Evolutionary conservation across 106 monocot genomes (phyloP), one percentile per base, ranked within the genome.

Genomic region (Allium cepa): DNA sequence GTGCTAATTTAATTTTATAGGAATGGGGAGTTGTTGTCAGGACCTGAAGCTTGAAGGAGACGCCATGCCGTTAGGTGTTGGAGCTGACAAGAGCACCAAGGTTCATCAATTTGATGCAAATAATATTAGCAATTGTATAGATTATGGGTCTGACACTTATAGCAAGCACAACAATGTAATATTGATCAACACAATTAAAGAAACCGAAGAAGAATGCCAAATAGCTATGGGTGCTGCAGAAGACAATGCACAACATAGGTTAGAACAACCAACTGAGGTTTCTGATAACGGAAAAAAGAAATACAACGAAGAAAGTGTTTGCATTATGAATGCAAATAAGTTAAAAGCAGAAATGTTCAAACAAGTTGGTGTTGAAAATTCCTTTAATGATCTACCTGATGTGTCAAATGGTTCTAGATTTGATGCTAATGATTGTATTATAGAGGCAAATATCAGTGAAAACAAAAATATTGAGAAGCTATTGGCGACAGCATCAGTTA

Each of bases 41-140:
- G 66, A 72, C 66, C 57, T 7, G 53, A 59, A 46, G 58, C 59
- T 71, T 46, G 72, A 49, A 59, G 65, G 66, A 10, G 77, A 65
- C 7, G 47, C 62, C 60, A 18, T 58, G n/a, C 49, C 18, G 14
- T 58, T 50, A 12, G 27, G 46, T 45, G 27, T 22, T 46, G 27
- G 46, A 2, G 61, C 26, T 26, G 48, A 61, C 62, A 53, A 56
- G 13, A 36, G 45, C 47, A 22, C 26, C 10, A 46, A 55, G 49
- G 53, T 47, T 60, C 45, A 27, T 8, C 49, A 22, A 15, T 56
- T 48, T n/a, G 28, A 57, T n/a, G 65, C 26, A 45, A 63, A 57
- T 26, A 27, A 47, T 14, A 63, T 4, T 26, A 55, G 9, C 47
- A 57, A 10, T 13, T 10, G 17, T 26, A 28, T 26, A 26, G 9